Evolutionary conservation across 108 stramenopile species (phyloP), one percentile per base, ranked within the genome.

Genomic region (Skeletonema menzelii): DNA sequence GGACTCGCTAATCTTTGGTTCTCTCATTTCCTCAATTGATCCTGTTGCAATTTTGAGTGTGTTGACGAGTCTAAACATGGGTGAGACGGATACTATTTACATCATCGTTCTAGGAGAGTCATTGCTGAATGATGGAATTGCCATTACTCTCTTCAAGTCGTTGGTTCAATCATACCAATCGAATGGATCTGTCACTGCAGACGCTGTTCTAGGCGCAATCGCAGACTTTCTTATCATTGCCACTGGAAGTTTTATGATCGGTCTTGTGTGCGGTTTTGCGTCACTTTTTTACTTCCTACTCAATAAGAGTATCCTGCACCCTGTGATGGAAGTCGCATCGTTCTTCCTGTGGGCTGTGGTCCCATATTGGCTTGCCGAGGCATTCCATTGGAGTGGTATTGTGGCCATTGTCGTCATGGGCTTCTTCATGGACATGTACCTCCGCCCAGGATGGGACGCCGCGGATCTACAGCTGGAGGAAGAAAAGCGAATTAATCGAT

Each of bases 291-390:
- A 96, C 65, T 97, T 94, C 69, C 95, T 93, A 84, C 60, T 85
- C 14, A 82, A 95, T 58, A 76, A 86, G 38, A 87, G 85, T 35
- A 84, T 82, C 63, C 77, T 87, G 63, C 82, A 86, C 46, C 88
- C 93, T 8, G 76, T 87, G 15, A 87, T 96, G 63, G 96, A 97
- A 70, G 86, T 95, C 14, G 82, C 89, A 31, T 83, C 91, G 59
- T 95, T 96, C 77, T 87, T 94, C 40, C 84, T 89, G 35, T 90
- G 92, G 92, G 94, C 96, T 8, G 87, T 94, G 3, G 56, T 97
- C 5, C 91, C 97, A 1, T 97, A 95, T 70, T 92, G 93, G 75
- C 72, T 97, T n/a, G 91, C 92, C 58, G 92, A 97, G 71, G 94
- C 86, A 31, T 83, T 97, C 28, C 67, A 64, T 15, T 68, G 87